phyloP scores from a whole-genome alignment of 164 flowering plant genomes.

The Aristolochia fimbriata region DNA sequence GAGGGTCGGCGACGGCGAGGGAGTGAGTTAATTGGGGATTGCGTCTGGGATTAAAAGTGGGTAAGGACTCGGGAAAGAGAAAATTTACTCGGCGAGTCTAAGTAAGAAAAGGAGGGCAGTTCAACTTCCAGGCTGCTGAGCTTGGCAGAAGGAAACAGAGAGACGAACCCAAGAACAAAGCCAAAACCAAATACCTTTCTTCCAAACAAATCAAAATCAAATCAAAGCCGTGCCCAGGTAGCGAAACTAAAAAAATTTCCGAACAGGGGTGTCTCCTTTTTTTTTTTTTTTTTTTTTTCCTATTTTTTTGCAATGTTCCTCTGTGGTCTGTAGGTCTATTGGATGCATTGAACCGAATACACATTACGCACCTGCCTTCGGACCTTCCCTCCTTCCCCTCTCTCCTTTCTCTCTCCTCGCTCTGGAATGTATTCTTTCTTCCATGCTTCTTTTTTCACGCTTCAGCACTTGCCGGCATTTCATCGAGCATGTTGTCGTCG shows the following conservation, averaged over 20 bases:
- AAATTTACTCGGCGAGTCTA: too few species aligned
- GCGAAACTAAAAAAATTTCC: background rate
- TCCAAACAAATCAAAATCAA: background rate
- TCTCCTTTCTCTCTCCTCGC: background rate
- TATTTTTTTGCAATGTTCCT: background rate
- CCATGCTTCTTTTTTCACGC: background rate
- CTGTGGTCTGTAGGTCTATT: background rate
- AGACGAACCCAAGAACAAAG: too few species aligned
- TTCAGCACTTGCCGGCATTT: background rate
- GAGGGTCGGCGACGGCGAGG: too few species aligned
- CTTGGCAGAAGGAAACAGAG: background rate
- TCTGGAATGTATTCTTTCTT: background rate
- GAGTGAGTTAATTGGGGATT: too few species aligned
- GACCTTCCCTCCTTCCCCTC: too few species aligned
- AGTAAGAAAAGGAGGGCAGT: background rate
- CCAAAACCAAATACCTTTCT: background rate
- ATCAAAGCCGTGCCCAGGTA: background rate
- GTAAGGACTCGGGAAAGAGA: too few species aligned
- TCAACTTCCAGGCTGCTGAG: background rate
- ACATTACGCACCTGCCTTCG: background rate
- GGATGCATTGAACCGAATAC: slow-evolving; percentile 1
- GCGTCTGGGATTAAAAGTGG: too few species aligned
- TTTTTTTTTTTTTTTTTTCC: background rate
- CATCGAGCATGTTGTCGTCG: slow-evolving; percentile 4
- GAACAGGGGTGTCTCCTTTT: background rate